Evolutionary conservation across 176 grass and related monocot species (phyloP).

Genomic region (Oryza rufipogon): DNA sequence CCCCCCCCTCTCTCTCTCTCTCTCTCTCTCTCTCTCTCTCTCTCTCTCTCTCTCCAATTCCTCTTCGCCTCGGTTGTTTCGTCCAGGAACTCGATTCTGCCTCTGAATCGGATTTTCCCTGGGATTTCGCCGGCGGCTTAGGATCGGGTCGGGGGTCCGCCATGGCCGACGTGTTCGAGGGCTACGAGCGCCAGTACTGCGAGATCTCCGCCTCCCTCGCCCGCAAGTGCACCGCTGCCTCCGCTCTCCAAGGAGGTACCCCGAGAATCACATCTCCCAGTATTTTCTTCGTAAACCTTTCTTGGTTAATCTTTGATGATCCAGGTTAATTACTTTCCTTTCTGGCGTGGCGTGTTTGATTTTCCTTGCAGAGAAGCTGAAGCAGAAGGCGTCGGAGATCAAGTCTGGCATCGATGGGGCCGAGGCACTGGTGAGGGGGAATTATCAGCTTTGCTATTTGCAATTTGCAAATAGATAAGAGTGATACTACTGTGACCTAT

Average conservation of each 20-base stretch:
- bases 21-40: too few relatives aligned
- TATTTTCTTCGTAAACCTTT: background rate
- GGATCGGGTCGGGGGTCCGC: slow-evolving; percentile 23
- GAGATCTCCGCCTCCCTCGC: slow-evolving; percentile 83
- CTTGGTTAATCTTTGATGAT: background rate
- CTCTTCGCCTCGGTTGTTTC: too few relatives aligned
- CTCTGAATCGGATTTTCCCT: background rate
- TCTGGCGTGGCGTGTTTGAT: background rate
- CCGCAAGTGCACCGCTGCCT: slow-evolving; percentile 71
- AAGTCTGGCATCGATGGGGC: slow-evolving; percentile 84
- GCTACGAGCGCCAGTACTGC: slow-evolving; percentile 88
- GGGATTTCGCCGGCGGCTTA: slow-evolving; percentile 11
- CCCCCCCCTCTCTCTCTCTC: too few relatives aligned
- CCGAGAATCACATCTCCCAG: background rate
- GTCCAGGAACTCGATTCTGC: too few relatives aligned
- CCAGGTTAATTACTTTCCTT: background rate
- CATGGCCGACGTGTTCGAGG: slow-evolving; percentile 83
- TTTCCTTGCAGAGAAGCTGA: slow-evolving; percentile 65
- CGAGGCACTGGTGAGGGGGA: slow-evolving; percentile 62
- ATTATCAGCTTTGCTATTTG: background rate
- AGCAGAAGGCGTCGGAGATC: slow-evolving; percentile 81
- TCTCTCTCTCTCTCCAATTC: too few relatives aligned
- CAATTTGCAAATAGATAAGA: background rate
- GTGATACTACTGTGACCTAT: background rate
- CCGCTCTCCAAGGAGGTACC: slow-evolving; percentile 68